Evolutionary conservation across 2,329 filamentous ascomycete species (phyloP).

Genomic region (Aspergillus novoparasiticus): DNA sequence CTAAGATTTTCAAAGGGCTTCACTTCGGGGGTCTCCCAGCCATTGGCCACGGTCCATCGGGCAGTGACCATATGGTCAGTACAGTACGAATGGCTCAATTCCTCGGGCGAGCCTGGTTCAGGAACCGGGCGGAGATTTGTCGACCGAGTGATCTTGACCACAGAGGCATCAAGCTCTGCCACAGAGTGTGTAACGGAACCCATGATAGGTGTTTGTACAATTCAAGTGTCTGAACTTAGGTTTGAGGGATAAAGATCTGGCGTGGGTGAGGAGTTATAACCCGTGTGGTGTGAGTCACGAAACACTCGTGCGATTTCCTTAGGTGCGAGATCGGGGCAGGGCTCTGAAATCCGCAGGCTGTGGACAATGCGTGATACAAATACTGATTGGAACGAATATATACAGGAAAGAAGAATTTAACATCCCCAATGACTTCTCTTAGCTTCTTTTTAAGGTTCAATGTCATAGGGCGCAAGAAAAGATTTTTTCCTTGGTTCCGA

Average conservation of each 20-base stretch:
- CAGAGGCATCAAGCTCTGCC: slow-evolving; percentile 44
- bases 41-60: slow-evolving; percentile 64
- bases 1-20: slow-evolving; percentile 75
- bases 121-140: slow-evolving; percentile 40
- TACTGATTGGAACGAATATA: background rate
- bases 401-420: background rate
- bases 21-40: slow-evolving; percentile 75
- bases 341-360: background rate
- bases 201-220: slow-evolving; percentile 24
- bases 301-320: background rate
- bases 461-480: background rate
- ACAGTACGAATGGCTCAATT: slow-evolving; percentile 48
- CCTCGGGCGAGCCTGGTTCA: slow-evolving; percentile 42
- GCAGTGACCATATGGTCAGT: slow-evolving; percentile 89
- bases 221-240: background rate
- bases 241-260: background rate
- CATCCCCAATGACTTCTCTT: background rate
- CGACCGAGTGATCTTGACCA: slow-evolving; percentile 41
- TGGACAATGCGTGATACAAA: slow-evolving; percentile 6
- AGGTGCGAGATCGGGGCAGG: background rate
- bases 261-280: background rate
- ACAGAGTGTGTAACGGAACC: slow-evolving; percentile 32
- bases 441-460: background rate
- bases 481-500: slow-evolving; percentile 8
- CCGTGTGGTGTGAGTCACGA: slow-evolving; percentile 10